Conservation (phyloP, 257 asterid genomes). For the Scutellaria barbata region DNA sequence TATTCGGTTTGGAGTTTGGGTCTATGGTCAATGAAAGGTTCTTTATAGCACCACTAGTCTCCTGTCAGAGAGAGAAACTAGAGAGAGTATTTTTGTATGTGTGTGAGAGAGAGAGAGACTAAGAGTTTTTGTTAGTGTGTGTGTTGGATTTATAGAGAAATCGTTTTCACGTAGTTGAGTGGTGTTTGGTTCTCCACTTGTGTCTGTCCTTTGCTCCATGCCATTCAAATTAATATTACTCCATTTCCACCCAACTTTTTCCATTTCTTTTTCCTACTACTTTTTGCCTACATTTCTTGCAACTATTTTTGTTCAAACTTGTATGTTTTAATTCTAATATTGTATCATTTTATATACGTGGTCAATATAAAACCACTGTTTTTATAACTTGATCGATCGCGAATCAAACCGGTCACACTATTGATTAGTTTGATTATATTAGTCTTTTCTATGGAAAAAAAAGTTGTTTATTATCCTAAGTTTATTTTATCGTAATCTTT, state of each 20-base stretch:
- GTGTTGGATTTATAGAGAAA: constrained; percentile 27
- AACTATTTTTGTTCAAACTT: not conserved
- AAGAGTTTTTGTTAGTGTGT: not conserved
- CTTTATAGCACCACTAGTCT: constrained; percentile 14
- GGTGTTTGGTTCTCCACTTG: constrained; percentile 50
- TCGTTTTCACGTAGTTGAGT: constrained; percentile 34
- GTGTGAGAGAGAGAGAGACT: no score
- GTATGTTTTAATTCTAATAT: no score
- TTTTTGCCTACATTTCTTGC: not conserved
- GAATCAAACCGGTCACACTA: no score
- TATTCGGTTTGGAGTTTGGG: constrained; percentile 36
- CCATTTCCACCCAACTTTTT: constrained; percentile 5
- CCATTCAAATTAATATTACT: constrained; percentile 41
- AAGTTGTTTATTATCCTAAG: no score
- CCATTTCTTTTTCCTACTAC: not conserved
- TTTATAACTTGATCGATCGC: no score
- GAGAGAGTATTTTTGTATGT: no score
- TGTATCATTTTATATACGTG: no score
- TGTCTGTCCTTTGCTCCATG: constrained; percentile 34
- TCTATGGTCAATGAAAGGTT: constrained; percentile 51
- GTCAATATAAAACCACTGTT: no score
- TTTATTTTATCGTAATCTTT: no score
- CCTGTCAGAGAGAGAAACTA: no score
- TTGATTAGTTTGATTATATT: no score
- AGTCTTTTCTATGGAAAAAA: no score